Conservation (phyloP, 2,329 filamentous ascomycete genomes). For the Elsinoe fawcettii region DNA sequence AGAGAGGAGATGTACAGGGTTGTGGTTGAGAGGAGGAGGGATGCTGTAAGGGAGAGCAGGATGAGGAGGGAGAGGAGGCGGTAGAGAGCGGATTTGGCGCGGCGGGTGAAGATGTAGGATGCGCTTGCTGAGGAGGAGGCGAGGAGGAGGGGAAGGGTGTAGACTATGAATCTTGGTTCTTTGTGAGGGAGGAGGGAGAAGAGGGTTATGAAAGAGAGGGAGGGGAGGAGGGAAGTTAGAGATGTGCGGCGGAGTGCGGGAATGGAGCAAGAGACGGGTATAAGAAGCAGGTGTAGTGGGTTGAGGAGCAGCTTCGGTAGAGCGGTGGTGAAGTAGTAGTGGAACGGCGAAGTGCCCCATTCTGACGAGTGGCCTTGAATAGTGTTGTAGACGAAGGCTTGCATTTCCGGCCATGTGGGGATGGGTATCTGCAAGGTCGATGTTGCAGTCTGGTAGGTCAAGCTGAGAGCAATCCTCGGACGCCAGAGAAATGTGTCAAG, state of each 20-base stretch:
- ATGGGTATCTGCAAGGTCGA: slow-evolving; percentile 31
- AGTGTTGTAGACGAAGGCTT: slow-evolving; percentile 86
- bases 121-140: slow-evolving; percentile 68
- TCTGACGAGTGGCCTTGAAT: slow-evolving; percentile 71
- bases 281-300: slow-evolving; percentile 51
- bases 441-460: slow-evolving; percentile 1
- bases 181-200: slow-evolving; percentile 93
- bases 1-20: slow-evolving; percentile 75
- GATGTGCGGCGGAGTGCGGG: slow-evolving; percentile 33
- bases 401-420: slow-evolving; percentile 79
- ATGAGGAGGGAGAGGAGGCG: slow-evolving; percentile 48
- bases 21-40: slow-evolving; percentile 53
- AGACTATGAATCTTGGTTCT: slow-evolving; percentile 91
- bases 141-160: slow-evolving; percentile 73
- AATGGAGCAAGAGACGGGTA: slow-evolving; percentile 47
- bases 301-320: slow-evolving; percentile 80
- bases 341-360: slow-evolving; percentile 81
- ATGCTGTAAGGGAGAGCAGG: slow-evolving; percentile 51
- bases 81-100: slow-evolving; percentile 54
- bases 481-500: slow-evolving; percentile 96
- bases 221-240: slow-evolving; percentile 55
- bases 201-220: slow-evolving; percentile 62
- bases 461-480: slow-evolving; percentile 14
- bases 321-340: slow-evolving; percentile 77
- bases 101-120: slow-evolving; percentile 53